A percentile compares a stretch with the other conserved stretches of the same genome.
Evolutionary conservation across 164 flowering plant species (phyloP).

Genomic region (Tetracentron sinense): DNA sequence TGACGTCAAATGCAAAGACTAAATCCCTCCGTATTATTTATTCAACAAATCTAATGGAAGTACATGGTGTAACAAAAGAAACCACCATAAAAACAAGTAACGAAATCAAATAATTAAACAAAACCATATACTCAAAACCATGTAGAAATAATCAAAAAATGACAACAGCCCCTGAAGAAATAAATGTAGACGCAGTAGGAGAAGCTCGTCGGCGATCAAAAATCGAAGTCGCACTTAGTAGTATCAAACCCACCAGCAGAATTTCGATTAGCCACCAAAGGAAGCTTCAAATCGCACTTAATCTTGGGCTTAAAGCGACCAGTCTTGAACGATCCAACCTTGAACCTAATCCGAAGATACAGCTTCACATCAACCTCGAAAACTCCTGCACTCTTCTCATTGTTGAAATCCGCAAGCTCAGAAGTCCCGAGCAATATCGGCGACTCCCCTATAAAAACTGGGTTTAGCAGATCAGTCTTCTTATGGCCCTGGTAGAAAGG

Average conservation of each 20-base stretch:
- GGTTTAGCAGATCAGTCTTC: slow-evolving; percentile 27
- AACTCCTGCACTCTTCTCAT: slow-evolving; percentile 21
- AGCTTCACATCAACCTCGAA: slow-evolving; percentile 25
- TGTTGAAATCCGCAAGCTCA: slow-evolving; percentile 4
- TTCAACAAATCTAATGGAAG: no score
- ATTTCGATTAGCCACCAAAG: slow-evolving; percentile 14
- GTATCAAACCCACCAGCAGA: neutral
- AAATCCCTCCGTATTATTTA: no score
- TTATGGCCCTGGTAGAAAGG: slow-evolving; percentile 38
- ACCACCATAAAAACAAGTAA: no score
- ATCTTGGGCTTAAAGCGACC: slow-evolving; percentile 18
- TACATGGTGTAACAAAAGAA: no score
- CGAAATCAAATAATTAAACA: no score
- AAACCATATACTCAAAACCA: no score
- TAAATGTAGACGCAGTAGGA: neutral
- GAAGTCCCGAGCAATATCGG: neutral
- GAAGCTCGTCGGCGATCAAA: neutral
- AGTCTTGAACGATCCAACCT: slow-evolving; percentile 26
- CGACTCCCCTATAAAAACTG: slow-evolving; percentile 18
- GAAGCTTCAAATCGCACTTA: slow-evolving; percentile 29
- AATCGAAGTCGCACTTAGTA: neutral
- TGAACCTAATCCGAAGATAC: slow-evolving; percentile 23
- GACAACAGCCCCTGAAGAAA: no score
- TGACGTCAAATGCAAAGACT: no score
- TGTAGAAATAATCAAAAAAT: no score